phyloP scores from a whole-genome alignment of 306 rosid species.

The Quillaja saponaria region DNA sequence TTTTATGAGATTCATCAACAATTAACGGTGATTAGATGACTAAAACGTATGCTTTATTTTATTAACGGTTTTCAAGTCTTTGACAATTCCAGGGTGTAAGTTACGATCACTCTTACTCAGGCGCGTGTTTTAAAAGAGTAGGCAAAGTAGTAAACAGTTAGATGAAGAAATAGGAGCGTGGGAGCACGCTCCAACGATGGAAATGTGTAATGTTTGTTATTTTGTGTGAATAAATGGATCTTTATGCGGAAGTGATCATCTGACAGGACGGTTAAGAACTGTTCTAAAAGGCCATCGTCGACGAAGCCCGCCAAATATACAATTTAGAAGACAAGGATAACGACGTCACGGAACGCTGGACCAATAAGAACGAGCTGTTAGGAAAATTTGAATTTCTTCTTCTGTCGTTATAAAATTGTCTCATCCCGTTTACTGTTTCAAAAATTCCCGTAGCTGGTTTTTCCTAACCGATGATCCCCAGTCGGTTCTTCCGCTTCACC shows the following conservation, averaged over 20 bases:
- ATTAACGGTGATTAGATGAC: slow-evolving; percentile 24
- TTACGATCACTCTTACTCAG: neutral
- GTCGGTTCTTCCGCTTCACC: slow-evolving; percentile 33
- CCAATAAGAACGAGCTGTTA: slow-evolving; percentile 29
- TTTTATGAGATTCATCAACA: neutral
- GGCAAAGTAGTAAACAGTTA: neutral
- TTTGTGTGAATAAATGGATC: slow-evolving; percentile 41
- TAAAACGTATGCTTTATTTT: slow-evolving; percentile 31
- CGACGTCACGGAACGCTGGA: slow-evolving; percentile 39
- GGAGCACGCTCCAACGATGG: slow-evolving; percentile 1
- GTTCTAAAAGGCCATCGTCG: slow-evolving; percentile 36
- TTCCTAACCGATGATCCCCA: slow-evolving; percentile 38
- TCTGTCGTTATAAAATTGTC: slow-evolving; percentile 25
- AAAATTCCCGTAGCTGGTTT: slow-evolving; percentile 50
- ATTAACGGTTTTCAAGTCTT: slow-evolving; percentile 34
- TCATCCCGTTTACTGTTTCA: slow-evolving; percentile 37
- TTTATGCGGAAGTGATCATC: slow-evolving; percentile 46
- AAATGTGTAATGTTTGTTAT: slow-evolving; percentile 4
- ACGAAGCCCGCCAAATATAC: slow-evolving; percentile 21
- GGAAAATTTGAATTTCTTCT: slow-evolving; percentile 8
- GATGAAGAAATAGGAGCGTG: slow-evolving; percentile 1
- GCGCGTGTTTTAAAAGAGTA: slow-evolving; percentile 24
- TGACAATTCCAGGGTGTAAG: slow-evolving; percentile 6
- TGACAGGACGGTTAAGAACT: slow-evolving; percentile 51
- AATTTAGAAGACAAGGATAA: slow-evolving; percentile 30